Evolutionary conservation across 768 basidiomycete genomes (phyloP), one percentile per base, ranked within the genome.

Genomic region (Floccularia luteovirens): DNA sequence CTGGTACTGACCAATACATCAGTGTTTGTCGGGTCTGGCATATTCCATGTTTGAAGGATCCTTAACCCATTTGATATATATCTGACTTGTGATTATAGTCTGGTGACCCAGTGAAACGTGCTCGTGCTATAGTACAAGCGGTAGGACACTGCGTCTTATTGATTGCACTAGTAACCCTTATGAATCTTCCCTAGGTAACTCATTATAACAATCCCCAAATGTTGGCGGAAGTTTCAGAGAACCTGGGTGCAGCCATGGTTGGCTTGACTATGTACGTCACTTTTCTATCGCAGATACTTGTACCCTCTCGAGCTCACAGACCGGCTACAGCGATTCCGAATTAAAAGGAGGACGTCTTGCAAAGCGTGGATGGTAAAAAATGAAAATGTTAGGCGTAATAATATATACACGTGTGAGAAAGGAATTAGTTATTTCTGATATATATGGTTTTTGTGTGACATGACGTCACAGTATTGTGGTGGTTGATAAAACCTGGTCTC

Each of bases 1-100:
- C 20, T 11, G 39, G 14, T 40, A 16, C 36, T 37, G 20, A 39
- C 20, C 12, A 28, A 10, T 32, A 46, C 41, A 42, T 24, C 56
- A 88, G 94, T 99, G 23, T 99, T 99, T 51, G 94, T 99, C 44
- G 94, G 94, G 27, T 96, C 92, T 14, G 94, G 94, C 35, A 93
- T 98, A 56, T 97, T 96, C 79, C 79, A 87, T 61, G 90, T 84
- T 48, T 35, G 81, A n/a, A n/a, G n/a, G n/a, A n/a, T n/a, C n/a
- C n/a, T n/a, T n/a, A n/a, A n/a, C n/a, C n/a, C n/a, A n/a, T n/a
- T 41, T 11, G 24, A 5, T 11, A 20, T 17, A 10, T 13, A 35
- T 30, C 27, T 37, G 8, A 42, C 19, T n/a, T 22, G 39, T 39
- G 20, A 33, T 20, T 24, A 14, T 45, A 93, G 81, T 92, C 92